Evolutionary conservation across 805 yeast species (phyloP), one percentile per base, ranked within the genome.

Genomic region (Wickerhamiella australiensis): DNA sequence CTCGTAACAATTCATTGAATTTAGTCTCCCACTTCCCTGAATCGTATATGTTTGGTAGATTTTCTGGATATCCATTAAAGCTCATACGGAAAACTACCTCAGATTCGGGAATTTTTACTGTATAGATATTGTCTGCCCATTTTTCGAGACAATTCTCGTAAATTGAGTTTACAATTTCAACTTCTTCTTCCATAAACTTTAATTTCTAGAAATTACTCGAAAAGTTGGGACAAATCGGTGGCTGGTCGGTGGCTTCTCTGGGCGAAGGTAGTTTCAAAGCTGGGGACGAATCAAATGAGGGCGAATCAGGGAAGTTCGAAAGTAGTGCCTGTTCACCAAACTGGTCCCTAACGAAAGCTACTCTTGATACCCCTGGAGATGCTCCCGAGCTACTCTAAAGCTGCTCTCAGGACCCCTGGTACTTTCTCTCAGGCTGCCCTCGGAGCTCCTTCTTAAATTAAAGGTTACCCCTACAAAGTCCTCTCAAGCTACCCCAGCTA

Each of bases 141-240:
- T 56, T 53, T 22, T 56, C 64, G 31, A 78, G 61, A 37, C 77
- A 70, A 13, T 73, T 83, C 0, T 95, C 96, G 60, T 78, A 90
- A 11, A 92, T 90, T 3, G 96, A 92, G 50, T 85, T 82, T 9
- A 90, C 78, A 11, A 95, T 90, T 36, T 76, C 79, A 17, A 85
- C 65, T 60, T 90, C 98, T 22, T 47, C 45, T 17, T 38, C 47
- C 35, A 45, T 41, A 15, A 21, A 21, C 42, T 11, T 22, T 9
- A 38, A n/a, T 13, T 23, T 5, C 11, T 21, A 8, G 15, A 27
- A 18, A 20, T 9, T 26, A 21, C 42, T 38, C 9, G 29, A 26
- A 11, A 26, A 26, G 9, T 26, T 11, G 29, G 11, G 11, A 26
- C 29, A 26, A 26, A 7, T 26, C 20, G 20, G 38, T 33, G 38